phyloP scores from a whole-genome alignment of 495 filamentous ascomycete species.

The Choiromyces venosus region DNA sequence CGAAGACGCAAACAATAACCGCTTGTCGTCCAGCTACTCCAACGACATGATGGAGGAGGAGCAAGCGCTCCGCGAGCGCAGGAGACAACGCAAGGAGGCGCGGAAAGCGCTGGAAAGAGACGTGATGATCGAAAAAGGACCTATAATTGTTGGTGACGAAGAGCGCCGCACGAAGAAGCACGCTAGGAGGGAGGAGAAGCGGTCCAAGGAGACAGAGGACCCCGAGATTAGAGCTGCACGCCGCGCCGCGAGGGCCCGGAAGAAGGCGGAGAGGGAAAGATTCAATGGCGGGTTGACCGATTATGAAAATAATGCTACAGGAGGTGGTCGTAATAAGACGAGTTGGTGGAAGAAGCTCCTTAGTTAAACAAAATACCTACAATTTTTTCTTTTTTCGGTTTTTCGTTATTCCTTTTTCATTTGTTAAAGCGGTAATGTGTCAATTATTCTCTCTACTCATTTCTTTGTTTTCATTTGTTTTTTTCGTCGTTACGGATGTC shows the following conservation, averaged over 20 bases:
- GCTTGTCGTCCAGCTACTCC: constrained; percentile 31
- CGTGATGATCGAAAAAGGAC: neutral
- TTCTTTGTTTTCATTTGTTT: neutral
- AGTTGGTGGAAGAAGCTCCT: constrained; percentile 34
- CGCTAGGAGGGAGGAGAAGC: constrained; percentile 31
- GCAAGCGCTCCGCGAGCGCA: constrained; percentile 29
- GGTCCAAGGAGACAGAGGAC: constrained; percentile 22
- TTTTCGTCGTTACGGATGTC: neutral
- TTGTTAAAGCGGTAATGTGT: neutral
- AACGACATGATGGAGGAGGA: constrained; percentile 29
- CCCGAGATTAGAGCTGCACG: constrained; percentile 26
- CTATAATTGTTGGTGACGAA: constrained; percentile 11
- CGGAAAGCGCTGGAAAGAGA: constrained; percentile 20
- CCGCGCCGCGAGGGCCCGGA: constrained; percentile 19
- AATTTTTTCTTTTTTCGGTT: no score
- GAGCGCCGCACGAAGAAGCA: constrained; percentile 23
- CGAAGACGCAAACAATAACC: constrained; percentile 25
- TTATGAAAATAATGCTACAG: constrained; percentile 6
- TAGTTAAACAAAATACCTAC: constrained; percentile 13
- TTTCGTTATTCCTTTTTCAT: no score
- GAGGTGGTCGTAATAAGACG: constrained; percentile 14
- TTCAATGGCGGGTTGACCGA: constrained; percentile 35
- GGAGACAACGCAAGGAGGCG: constrained; percentile 27
- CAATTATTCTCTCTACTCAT: neutral
- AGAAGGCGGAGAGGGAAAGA: constrained; percentile 24